Conservation (phyloP, 345 rosid genomes). For the Hibiscus trionum region DNA sequence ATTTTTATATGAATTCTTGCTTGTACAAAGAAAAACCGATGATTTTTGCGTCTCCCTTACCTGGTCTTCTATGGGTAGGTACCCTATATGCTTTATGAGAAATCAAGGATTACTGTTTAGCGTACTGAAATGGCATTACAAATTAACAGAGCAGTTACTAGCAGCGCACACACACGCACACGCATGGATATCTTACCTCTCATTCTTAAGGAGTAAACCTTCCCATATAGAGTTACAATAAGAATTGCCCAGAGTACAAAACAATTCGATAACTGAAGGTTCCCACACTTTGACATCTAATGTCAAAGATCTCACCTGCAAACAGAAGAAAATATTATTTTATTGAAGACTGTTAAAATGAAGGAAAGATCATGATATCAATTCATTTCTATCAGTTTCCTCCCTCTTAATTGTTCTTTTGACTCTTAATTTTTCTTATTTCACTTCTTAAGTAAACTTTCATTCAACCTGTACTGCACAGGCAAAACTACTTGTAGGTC, state of each 20-base stretch:
- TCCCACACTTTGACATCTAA: conserved; percentile 93
- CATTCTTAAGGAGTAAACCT: neutral
- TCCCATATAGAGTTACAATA: neutral
- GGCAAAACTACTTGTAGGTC: neutral
- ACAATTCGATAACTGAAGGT: conserved; percentile 24
- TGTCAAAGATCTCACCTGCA: conserved; percentile 77
- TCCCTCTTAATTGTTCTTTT: neutral
- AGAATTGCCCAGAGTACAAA: neutral
- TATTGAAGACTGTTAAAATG: neutral
- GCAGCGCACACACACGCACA: neutral
- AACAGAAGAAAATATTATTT: neutral
- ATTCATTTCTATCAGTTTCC: neutral
- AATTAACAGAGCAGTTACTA: neutral
- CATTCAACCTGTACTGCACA: neutral
- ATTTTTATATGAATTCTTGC: neutral
- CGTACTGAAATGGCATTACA: neutral
- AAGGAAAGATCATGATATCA: neutral
- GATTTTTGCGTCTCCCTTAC: neutral
- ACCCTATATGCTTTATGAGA: neutral
- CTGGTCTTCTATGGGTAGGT: neutral
- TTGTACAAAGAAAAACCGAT: neutral
- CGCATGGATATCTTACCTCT: neutral
- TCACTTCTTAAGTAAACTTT: neutral
- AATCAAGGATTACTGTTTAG: neutral
- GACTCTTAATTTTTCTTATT: neutral